Conservation (phyloP, 176 grass and related monocot genomes). For the sorghum (Sorghum bicolor) region DNA sequence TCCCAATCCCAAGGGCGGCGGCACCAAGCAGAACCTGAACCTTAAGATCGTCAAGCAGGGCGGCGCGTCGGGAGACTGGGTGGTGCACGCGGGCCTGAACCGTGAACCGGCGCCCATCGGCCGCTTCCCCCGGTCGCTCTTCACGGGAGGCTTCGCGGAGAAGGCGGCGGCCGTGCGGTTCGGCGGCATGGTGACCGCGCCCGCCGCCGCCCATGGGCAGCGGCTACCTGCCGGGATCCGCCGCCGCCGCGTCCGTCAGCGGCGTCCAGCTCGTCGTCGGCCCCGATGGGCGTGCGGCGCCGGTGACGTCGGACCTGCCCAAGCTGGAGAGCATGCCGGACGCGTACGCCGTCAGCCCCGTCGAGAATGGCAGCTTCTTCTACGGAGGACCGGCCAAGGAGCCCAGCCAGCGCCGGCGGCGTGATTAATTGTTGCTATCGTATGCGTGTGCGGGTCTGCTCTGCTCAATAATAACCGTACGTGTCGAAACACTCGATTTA, state of each 20-base stretch:
- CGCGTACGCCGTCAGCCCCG: background rate
- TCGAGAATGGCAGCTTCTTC: background rate
- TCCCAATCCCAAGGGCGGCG: background rate
- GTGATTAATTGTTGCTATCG: too few species aligned
- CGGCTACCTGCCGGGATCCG: slow-evolving; percentile 4
- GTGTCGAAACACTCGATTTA: too few species aligned
- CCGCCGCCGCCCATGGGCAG: slow-evolving; percentile 14
- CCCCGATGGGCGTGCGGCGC: background rate
- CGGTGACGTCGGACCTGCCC: background rate
- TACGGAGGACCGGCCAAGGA: background rate
- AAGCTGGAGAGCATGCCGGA: background rate
- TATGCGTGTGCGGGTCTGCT: too few species aligned
- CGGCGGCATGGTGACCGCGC: background rate
- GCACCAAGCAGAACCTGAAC: background rate
- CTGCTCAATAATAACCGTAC: too few species aligned
- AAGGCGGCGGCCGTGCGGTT: background rate
- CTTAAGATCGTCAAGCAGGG: slow-evolving; percentile 3
- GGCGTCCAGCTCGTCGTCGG: background rate
- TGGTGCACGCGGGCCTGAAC: background rate
- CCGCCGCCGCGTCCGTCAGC: background rate
- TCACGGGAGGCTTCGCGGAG: background rate
- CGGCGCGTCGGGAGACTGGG: background rate
- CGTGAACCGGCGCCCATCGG: background rate
- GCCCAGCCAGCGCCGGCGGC: too few species aligned
- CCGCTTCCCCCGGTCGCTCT: background rate